Evolutionary conservation across 2,329 filamentous ascomycete species (phyloP), one percentile per base, ranked within the genome.

Genomic region (Penicillium sp.): DNA sequence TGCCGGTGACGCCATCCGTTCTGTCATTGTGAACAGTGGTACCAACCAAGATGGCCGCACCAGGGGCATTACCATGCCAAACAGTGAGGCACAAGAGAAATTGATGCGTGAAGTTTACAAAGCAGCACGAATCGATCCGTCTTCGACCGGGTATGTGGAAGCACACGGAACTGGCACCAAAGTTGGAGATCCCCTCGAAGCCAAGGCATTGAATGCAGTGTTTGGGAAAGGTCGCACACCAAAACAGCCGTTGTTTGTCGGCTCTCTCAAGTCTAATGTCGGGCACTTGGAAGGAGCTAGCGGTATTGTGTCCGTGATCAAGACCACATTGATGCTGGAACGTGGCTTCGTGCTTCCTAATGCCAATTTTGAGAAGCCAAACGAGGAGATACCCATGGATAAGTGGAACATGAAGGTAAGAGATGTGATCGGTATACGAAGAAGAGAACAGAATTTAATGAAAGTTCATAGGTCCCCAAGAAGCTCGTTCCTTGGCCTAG

Each of bases 141-240:
- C 58, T 0, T 35, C 55, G 4, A 63, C 64, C n/a, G 61, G 62
- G 0, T 80, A 73, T 57, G 73, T 79, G 6, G 75, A 80, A 53
- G 70, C 70, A 1, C 78, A 80, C 52, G 77, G 77, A 19, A 80
- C 79, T 0, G 78, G 77, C 4, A 75, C 73, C 0, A 63, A 62
- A 5, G 70, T 68, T 19, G 74, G 73, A 13, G 73, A 74, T 53
- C 72, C 70, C 0, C 52, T 67, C 1, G 74, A 75, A 49, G 63
- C 64, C 6, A 62, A 53, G 16, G 64, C 64, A 1, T 22, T 66
- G 14, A 57, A 65, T 16, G 61, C 63, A 8, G 63, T 65, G 3
- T 64, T 66, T 48, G 63, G 64, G n/a, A 47, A 60, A 47, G 64
- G 63, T 14, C 58, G 61, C 0, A 58, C 58, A 8, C 45, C 61